A percentile compares a stretch with the other conserved stretches of the same genome.
Evolutionary conservation across 73 alveolate genomes (phyloP).

Genomic region (Paramecium biaurelia): DNA sequence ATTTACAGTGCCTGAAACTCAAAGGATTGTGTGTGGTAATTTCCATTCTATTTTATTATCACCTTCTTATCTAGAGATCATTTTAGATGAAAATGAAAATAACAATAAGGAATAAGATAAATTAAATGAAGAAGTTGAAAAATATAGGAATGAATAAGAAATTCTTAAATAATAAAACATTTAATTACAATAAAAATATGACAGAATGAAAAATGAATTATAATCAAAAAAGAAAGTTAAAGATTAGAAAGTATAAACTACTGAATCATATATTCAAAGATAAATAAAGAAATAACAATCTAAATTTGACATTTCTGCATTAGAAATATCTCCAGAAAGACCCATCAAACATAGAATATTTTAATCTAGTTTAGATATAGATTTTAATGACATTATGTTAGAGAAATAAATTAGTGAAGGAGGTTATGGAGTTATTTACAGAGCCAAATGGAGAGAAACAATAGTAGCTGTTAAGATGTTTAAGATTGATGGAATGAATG

Average conservation of each 20-base stretch:
- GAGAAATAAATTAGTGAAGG: constrained; percentile 93
- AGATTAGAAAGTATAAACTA: constrained; percentile 34
- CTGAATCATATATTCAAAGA: constrained; percentile 49
- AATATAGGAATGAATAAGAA: constrained; percentile 12
- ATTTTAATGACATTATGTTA: constrained; percentile 82
- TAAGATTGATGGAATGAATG: constrained; percentile 90
- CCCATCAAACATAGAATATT: constrained; percentile 66
- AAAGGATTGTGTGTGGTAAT: constrained; percentile 37
- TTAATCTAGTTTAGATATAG: constrained; percentile 84
- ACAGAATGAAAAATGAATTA: not conserved
- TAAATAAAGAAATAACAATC: constrained; percentile 43
- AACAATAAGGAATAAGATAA: not conserved
- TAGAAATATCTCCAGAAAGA: constrained; percentile 63
- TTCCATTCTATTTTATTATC: constrained; percentile 30
- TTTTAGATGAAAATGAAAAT: not conserved
- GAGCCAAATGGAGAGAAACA: constrained; percentile 97
- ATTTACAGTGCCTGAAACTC: not conserved
- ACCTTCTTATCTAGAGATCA: not conserved
- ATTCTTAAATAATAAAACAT: not conserved
- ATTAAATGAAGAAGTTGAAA: constrained; percentile 4
- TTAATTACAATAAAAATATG: constrained; percentile 7
- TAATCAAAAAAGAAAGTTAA: not conserved
- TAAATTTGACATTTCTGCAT: constrained; percentile 58
- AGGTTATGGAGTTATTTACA: constrained; percentile 96
- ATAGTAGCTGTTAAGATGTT: constrained; percentile 96